Percentiles rank a stretch among this genome's conserved stretches.
Conservation (phyloP, 2,329 filamentous ascomycete genomes). For the Aspergillus jensenii region DNA sequence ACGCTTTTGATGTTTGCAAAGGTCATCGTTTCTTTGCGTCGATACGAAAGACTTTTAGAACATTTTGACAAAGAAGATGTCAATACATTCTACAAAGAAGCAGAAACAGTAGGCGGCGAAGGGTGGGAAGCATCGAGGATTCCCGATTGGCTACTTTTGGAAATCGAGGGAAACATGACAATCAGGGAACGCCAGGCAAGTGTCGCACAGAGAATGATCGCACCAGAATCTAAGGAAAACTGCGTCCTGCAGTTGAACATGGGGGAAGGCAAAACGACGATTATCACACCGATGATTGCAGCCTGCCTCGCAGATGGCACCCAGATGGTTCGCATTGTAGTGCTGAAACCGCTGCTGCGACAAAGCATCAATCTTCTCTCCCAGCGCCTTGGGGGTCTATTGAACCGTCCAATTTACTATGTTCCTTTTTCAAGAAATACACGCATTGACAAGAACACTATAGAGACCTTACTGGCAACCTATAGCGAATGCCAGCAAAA, state of each 20-base stretch:
- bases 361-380: slow-evolving; percentile 62
- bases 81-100: slow-evolving; percentile 13
- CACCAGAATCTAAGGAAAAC: neutral
- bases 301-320: slow-evolving; percentile 2
- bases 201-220: neutral
- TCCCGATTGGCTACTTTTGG: slow-evolving; percentile 14
- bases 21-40: slow-evolving; percentile 5
- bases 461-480: slow-evolving; percentile 36
- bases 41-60: slow-evolving; percentile 7
- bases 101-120: neutral
- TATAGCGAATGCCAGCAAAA: slow-evolving; percentile 43
- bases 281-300: slow-evolving; percentile 3
- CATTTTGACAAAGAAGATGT: slow-evolving; percentile 5
- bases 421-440: slow-evolving; percentile 60
- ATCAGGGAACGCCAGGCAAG: slow-evolving; percentile 4
- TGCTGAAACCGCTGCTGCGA: slow-evolving; percentile 59
- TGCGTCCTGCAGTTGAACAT: slow-evolving; percentile 6
- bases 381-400: slow-evolving; percentile 55
- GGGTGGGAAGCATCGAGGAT: neutral
- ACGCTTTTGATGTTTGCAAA: slow-evolving; percentile 5
- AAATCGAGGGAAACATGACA: slow-evolving; percentile 8
- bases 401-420: slow-evolving; percentile 55
- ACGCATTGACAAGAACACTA: slow-evolving; percentile 24
- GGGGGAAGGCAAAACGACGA: slow-evolving; percentile 8
- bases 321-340: slow-evolving; percentile 56